phyloP scores from a whole-genome alignment of 768 basidiomycete genomes.

The Boletellus emodensis region DNA sequence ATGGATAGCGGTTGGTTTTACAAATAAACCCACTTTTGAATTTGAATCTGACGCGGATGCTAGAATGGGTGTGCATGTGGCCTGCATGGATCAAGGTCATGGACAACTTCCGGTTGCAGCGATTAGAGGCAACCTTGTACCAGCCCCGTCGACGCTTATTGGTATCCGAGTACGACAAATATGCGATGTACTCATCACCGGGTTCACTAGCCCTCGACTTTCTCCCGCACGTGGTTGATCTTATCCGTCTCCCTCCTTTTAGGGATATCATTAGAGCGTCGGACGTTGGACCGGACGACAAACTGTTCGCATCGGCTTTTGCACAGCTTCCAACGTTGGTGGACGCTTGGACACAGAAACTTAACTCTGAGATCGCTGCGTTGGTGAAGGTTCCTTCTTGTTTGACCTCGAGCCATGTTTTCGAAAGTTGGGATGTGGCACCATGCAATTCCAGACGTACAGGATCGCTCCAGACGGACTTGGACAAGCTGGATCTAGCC shows the following conservation, averaged over 20 bases:
- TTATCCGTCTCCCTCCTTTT: slow-evolving; percentile 12
- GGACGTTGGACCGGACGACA: neutral
- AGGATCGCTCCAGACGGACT: neutral
- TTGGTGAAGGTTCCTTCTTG: slow-evolving; percentile 9
- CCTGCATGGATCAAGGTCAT: slow-evolving; percentile 1
- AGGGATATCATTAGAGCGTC: slow-evolving; percentile 5
- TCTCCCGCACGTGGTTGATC: slow-evolving; percentile 15
- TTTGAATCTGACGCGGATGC: neutral
- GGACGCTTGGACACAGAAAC: slow-evolving; percentile 6
- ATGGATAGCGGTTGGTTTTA: slow-evolving; percentile 7
- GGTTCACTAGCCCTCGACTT: slow-evolving; percentile 2
- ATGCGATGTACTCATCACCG: slow-evolving; percentile 4
- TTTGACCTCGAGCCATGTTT: neutral
- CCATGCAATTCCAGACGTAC: neutral
- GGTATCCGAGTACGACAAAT: slow-evolving; percentile 6
- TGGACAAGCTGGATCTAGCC: slow-evolving; percentile 3
- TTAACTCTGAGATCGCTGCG: slow-evolving; percentile 6
- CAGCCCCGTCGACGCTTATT: slow-evolving; percentile 7
- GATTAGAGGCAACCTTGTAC: slow-evolving; percentile 5
- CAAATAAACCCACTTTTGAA: neutral
- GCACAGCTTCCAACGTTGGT: slow-evolving; percentile 9
- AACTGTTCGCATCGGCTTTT: slow-evolving; percentile 9
- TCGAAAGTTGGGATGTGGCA: neutral
- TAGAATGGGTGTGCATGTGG: slow-evolving; percentile 9
- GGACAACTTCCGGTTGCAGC: neutral